phyloP scores from a whole-genome alignment of 139 green algal genomes.

The Auxenochlorella protothecoides region DNA sequence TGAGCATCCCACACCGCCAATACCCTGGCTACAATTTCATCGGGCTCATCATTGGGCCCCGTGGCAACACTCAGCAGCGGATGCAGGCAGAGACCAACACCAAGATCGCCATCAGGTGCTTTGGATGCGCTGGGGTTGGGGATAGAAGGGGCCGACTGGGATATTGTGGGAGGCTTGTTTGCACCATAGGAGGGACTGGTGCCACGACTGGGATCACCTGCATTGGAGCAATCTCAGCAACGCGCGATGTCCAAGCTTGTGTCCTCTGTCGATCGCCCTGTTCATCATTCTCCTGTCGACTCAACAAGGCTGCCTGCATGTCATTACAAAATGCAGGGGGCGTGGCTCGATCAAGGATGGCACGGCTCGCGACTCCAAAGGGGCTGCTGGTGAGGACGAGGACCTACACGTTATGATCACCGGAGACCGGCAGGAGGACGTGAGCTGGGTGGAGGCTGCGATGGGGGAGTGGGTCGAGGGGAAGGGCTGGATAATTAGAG shows the following conservation, averaged over 20 bases:
- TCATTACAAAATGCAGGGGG: constrained; percentile 20
- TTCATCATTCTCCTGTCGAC: too few relatives aligned
- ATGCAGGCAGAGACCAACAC: constrained; percentile 96
- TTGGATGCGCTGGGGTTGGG: constrained; percentile 27
- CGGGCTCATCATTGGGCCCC: constrained; percentile 96
- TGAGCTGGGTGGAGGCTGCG: constrained; percentile 1
- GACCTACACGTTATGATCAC: constrained; percentile 96
- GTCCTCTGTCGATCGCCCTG: too few relatives aligned
- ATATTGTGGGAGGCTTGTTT: too few relatives aligned
- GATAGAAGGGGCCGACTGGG: too few relatives aligned
- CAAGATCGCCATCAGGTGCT: constrained; percentile 89
- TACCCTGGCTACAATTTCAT: constrained; percentile 90
- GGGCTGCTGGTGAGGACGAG: constrained; percentile 92
- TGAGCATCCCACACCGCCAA: constrained; percentile 70
- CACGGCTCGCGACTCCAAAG: constrained; percentile 59
- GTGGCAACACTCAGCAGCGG: constrained; percentile 96
- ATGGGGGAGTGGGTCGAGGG: too few relatives aligned
- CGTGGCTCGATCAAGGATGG: constrained; percentile 81
- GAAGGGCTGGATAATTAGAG: too few relatives aligned
- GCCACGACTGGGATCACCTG: too few relatives aligned
- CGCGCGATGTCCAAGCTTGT: too few relatives aligned
- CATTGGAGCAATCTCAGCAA: too few relatives aligned
- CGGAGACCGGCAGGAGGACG: constrained; percentile 75
- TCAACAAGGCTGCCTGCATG: too few relatives aligned
- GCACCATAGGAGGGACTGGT: too few relatives aligned